Evolutionary conservation across 306 rosid genomes (phyloP).

Genomic region (Vigna angularis): DNA sequence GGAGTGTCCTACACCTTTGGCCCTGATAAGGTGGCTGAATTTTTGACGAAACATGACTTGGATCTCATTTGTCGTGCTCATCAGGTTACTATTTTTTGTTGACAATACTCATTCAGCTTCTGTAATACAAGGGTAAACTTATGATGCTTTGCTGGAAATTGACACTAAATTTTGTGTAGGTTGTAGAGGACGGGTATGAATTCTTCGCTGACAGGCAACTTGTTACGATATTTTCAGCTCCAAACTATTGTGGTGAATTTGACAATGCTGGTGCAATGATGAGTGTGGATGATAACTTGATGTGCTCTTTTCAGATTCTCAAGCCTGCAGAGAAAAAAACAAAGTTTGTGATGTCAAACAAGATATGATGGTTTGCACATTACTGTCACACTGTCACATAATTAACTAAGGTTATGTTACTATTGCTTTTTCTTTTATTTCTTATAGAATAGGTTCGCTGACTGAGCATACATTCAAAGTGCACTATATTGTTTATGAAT

Average conservation of each 20-base stretch:
- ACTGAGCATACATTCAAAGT: constrained; percentile 21
- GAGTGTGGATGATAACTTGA: constrained; percentile 86
- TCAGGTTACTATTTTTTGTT: constrained; percentile 61
- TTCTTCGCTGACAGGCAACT: constrained; percentile 92
- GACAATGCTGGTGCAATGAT: constrained; percentile 98
- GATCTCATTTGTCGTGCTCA: constrained; percentile 95
- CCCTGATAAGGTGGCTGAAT: constrained; percentile 86
- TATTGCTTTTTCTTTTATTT: constrained; percentile 31
- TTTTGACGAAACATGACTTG: constrained; percentile 78
- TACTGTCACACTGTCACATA: constrained; percentile 38
- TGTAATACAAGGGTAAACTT: constrained; percentile 4
- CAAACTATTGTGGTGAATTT: constrained; percentile 90
- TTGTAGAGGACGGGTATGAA: constrained; percentile 95
- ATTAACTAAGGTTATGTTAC: constrained; percentile 53
- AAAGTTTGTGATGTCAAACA: constrained; percentile 63
- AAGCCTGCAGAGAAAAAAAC: constrained; percentile 85
- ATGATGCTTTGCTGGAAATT: constrained; percentile 32
- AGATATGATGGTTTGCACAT: constrained; percentile 56
- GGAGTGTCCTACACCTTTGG: constrained; percentile 96
- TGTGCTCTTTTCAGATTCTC: constrained; percentile 96
- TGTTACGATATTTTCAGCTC: constrained; percentile 91
- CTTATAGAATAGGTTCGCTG: not conserved
- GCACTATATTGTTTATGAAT: constrained; percentile 9
- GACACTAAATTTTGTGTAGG: constrained; percentile 56
- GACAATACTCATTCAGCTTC: not conserved